Evolutionary conservation across 1,284 basidiomycete genomes (phyloP).

Genomic region (Fistulinella cinereoalba): DNA sequence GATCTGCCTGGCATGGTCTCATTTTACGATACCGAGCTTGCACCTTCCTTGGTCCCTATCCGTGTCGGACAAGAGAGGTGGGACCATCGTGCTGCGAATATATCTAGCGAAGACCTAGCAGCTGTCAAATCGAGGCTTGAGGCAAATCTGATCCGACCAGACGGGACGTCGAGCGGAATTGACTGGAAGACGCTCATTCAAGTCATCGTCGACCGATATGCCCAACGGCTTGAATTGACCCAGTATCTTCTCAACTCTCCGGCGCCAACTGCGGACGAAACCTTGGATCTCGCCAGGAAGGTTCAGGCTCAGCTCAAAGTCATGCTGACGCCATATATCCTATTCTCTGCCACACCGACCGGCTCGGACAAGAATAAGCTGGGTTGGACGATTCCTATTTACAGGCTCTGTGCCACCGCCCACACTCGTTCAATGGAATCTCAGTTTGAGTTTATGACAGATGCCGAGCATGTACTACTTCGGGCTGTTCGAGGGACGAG

Average conservation of each 20-base stretch:
- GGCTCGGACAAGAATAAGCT: background rate
- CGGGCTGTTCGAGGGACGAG: too few species aligned
- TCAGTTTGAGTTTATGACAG: too few species aligned
- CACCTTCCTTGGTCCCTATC: conserved; percentile 25
- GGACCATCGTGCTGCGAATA: conserved; percentile 31
- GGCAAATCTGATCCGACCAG: conserved; percentile 16
- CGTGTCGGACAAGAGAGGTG: conserved; percentile 29
- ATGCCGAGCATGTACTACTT: too few species aligned
- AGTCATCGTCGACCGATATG: too few species aligned
- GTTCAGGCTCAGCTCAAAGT: conserved; percentile 23
- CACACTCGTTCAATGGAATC: conserved; percentile 35
- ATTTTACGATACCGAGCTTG: conserved; percentile 35
- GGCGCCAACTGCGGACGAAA: background rate
- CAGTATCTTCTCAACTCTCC: conserved; percentile 36
- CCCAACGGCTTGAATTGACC: conserved; percentile 43
- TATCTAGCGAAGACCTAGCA: conserved; percentile 23
- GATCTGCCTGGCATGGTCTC: conserved; percentile 32
- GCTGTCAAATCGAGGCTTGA: conserved; percentile 21
- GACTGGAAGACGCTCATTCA: conserved; percentile 46
- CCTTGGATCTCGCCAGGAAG: conserved; percentile 16
- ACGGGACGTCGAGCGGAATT: conserved; percentile 32
- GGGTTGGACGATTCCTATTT: conserved; percentile 30
- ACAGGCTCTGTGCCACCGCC: conserved; percentile 33
- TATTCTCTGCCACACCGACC: conserved; percentile 2
- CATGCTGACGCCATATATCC: too few species aligned